These are phyloP conservation scores for Linum trigynum DNA, from an alignment of 345 rosid genomes.

Conservation along the genomic window DNA sequence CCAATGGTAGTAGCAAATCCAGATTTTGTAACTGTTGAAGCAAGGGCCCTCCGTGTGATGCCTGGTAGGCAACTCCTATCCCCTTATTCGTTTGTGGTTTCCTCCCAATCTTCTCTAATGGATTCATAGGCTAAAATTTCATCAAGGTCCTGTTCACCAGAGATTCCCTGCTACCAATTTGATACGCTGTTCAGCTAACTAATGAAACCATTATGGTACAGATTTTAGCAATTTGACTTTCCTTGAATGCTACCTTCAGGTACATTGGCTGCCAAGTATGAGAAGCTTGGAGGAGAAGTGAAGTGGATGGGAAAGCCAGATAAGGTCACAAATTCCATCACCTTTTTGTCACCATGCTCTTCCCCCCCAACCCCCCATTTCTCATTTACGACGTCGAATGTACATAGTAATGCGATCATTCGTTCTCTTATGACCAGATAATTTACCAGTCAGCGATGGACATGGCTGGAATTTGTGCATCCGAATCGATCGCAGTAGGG, in stretches of 20 bases:
- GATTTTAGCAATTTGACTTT: not conserved
- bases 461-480: conserved; percentile 49
- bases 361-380: not conserved
- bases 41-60: conserved; percentile 70
- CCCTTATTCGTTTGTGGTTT: not conserved
- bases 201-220: not conserved
- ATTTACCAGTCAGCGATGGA: conserved; percentile 72
- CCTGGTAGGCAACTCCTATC: conserved; percentile 49
- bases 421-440: conserved; percentile 33
- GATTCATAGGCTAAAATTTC: no score
- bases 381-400: not conserved
- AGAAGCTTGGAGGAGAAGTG: conserved; percentile 85
- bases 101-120: no score
- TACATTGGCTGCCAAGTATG: conserved; percentile 73
- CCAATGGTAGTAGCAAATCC: conserved; percentile 97
- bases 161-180: no score
- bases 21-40: conserved; percentile 88
- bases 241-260: conserved; percentile 22
- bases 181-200: no score
- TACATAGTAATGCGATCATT: not conserved
- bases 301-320: conserved; percentile 97
- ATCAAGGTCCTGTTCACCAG: no score
- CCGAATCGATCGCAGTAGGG: conserved; percentile 65
- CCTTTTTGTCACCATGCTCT: not conserved
- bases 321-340: conserved; percentile 36